Evolutionary conservation across 495 filamentous ascomycete genomes (phyloP).

Genomic region (Friedmanniomyces simplex): DNA sequence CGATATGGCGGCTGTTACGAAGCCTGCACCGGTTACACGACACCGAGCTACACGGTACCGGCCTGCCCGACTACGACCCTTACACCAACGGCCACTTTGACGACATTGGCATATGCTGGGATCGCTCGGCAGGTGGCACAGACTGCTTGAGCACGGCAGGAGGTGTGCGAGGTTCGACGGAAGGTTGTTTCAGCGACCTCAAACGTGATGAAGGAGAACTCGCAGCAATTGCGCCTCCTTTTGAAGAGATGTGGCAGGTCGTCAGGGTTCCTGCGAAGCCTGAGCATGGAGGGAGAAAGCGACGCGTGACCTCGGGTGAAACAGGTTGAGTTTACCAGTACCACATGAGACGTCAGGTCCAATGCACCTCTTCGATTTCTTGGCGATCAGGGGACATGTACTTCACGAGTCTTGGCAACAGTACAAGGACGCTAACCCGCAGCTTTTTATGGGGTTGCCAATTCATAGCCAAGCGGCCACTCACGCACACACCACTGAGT

Average conservation of each 20-base stretch:
- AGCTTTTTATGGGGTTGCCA: not conserved
- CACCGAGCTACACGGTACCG: not conserved
- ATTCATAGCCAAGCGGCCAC: not conserved
- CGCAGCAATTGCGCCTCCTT: too few relatives aligned
- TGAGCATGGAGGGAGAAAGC: too few relatives aligned
- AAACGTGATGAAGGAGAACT: too few relatives aligned
- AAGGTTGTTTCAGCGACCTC: too few relatives aligned
- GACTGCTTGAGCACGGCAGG: not conserved
- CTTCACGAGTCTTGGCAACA: not conserved
- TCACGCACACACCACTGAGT: not conserved
- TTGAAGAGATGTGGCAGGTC: too few relatives aligned
- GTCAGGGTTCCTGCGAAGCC: too few relatives aligned
- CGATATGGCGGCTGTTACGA: not conserved
- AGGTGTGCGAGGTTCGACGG: too few relatives aligned
- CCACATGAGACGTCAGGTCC: too few relatives aligned
- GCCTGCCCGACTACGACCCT: not conserved
- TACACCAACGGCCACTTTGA: not conserved
- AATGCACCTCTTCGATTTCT: too few relatives aligned
- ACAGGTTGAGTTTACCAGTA: too few relatives aligned
- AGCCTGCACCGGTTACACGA: not conserved
- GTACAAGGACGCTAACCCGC: not conserved
- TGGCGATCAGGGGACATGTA: not conserved
- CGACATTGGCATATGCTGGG: not conserved
- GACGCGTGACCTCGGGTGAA: too few relatives aligned
- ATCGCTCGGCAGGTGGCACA: not conserved